Conservation (phyloP, 2,329 filamentous ascomycete genomes). For the Monosporascus cannonballus region DNA sequence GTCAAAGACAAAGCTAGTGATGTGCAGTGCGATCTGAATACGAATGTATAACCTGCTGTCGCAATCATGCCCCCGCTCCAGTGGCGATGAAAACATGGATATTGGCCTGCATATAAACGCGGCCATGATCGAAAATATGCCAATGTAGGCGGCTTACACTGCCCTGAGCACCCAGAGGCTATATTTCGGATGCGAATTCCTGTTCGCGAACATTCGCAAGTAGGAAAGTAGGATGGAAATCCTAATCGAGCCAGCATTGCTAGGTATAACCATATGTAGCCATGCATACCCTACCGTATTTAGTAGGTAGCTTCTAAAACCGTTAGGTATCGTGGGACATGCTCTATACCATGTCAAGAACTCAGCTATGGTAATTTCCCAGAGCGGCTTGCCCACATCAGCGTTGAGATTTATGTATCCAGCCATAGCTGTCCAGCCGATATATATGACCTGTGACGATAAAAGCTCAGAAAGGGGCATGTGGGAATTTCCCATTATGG, state of each 20-base stretch:
- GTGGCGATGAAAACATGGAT: slow-evolving; percentile 10
- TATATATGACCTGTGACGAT: slow-evolving; percentile 11
- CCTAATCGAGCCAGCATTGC: slow-evolving; percentile 14
- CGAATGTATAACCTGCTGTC: slow-evolving; percentile 15
- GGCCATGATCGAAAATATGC: slow-evolving; percentile 17
- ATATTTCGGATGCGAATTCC: neutral
- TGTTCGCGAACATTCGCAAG: slow-evolving; percentile 13
- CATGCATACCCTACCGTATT: slow-evolving; percentile 9
- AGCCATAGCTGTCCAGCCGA: slow-evolving; percentile 14
- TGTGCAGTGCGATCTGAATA: slow-evolving; percentile 14
- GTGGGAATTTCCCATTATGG: neutral
- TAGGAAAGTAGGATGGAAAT: slow-evolving; percentile 20
- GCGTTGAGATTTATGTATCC: slow-evolving; percentile 14
- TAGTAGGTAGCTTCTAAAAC: no score
- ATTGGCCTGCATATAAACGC: slow-evolving; percentile 17
- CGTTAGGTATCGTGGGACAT: neutral
- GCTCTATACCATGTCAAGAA: slow-evolving; percentile 15
- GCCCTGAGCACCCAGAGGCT: slow-evolving; percentile 9
- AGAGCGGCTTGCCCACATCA: slow-evolving; percentile 19
- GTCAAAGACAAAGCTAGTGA: slow-evolving; percentile 19
- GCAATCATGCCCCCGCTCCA: slow-evolving; percentile 13
- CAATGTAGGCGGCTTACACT: slow-evolving; percentile 15
- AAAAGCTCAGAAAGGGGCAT: no score
- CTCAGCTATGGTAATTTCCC: slow-evolving; percentile 18
- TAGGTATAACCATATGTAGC: slow-evolving; percentile 16